Evolutionary conservation across 2,329 filamentous ascomycete genomes (phyloP).

Genomic region (Fusarium piperis): DNA sequence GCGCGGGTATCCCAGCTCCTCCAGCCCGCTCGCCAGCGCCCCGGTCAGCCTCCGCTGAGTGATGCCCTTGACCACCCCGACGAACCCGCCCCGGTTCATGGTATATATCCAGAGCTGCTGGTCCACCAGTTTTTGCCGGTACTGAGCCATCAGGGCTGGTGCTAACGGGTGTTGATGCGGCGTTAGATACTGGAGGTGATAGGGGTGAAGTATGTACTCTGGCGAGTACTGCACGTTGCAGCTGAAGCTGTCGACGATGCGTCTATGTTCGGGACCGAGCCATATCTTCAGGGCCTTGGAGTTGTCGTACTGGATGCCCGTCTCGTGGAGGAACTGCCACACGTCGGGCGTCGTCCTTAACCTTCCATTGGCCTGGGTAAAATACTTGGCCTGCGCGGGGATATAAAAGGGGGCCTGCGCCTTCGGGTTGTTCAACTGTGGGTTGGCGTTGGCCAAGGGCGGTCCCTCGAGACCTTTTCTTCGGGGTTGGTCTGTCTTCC

Average conservation of each 20-base stretch:
- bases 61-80: slow-evolving; percentile 41
- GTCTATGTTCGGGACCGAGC: slow-evolving; percentile 12
- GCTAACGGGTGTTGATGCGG: slow-evolving; percentile 47
- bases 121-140: slow-evolving; percentile 39
- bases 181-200: slow-evolving; percentile 47
- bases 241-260: slow-evolving; percentile 30
- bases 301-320: slow-evolving; percentile 39
- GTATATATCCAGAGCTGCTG: slow-evolving; percentile 48
- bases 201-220: slow-evolving; percentile 46
- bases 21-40: slow-evolving; percentile 42
- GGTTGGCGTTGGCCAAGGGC: not conserved
- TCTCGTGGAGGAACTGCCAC: slow-evolving; percentile 41
- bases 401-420: slow-evolving; percentile 10
- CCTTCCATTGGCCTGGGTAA: slow-evolving; percentile 35
- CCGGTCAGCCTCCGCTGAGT: slow-evolving; percentile 39
- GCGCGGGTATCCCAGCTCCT: slow-evolving; percentile 39
- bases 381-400: slow-evolving; percentile 30
- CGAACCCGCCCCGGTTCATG: slow-evolving; percentile 12
- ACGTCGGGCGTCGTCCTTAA: slow-evolving; percentile 45
- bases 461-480: slow-evolving; percentile 5
- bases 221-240: slow-evolving; percentile 41
- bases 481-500: not conserved
- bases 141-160: slow-evolving; percentile 38
- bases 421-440: not conserved
- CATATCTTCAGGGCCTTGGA: slow-evolving; percentile 23